A percentile compares a stretch with the other conserved stretches of the same genome.
phyloP scores from a whole-genome alignment of 768 basidiomycete species.

The Suillus lakei region DNA sequence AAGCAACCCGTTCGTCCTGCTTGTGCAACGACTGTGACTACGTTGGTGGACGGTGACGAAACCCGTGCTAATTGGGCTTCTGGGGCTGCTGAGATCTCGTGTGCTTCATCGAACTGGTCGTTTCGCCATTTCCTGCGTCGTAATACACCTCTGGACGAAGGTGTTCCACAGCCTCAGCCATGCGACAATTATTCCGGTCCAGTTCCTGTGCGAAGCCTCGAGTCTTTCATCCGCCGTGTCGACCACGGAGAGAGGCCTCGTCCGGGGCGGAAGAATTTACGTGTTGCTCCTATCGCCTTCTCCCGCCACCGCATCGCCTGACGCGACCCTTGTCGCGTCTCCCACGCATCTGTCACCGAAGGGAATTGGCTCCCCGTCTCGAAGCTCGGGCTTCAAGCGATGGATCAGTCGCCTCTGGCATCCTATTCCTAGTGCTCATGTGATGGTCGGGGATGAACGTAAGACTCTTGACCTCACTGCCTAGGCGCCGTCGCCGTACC shows the following conservation, averaged over 20 bases:
- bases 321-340: conserved; percentile 10
- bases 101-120: neutral
- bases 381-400: conserved; percentile 6
- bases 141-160: neutral
- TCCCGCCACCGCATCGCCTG: neutral
- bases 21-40: neutral
- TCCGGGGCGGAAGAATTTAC: neutral
- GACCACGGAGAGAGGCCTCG: neutral
- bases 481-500: neutral
- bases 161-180: neutral
- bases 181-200: neutral
- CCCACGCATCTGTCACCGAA: conserved; percentile 1
- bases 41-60: neutral
- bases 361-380: neutral
- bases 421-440: conserved; percentile 9
- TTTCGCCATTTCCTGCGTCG: neutral
- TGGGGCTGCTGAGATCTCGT: neutral
- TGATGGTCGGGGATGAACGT: conserved; percentile 7
- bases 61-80: neutral
- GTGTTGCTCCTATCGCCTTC: neutral
- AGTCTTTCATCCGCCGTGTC: conserved; percentile 2
- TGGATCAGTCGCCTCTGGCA: conserved; percentile 12
- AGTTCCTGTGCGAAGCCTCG: neutral
- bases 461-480: conserved; percentile 11
- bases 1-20: neutral